Conservation (phyloP, 768 basidiomycete genomes). For the Serpula lacrymans region DNA sequence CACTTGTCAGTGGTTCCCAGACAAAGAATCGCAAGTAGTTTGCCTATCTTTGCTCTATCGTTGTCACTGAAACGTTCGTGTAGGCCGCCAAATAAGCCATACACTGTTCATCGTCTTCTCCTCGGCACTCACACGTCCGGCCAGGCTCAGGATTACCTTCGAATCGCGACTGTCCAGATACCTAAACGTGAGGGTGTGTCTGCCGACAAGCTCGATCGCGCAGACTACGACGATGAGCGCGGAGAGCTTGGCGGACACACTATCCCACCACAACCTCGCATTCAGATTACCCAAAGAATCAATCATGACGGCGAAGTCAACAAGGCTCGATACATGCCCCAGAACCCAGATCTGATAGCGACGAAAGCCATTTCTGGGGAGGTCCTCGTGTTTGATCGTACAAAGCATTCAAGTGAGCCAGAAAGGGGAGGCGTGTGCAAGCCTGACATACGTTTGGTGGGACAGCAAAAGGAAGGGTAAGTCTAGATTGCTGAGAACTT, state of each 20-base stretch:
- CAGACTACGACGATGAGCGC: constrained; percentile 86
- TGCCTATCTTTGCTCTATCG: background rate
- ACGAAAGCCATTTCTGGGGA: constrained; percentile 92
- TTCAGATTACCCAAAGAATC: constrained; percentile 90
- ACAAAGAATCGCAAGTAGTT: constrained; percentile 81
- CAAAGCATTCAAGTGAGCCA: constrained; percentile 93
- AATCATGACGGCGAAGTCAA: constrained; percentile 97
- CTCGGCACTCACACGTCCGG: constrained; percentile 98
- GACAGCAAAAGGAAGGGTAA: constrained; percentile 92
- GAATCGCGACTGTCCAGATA: constrained; percentile 92
- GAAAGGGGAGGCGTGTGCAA: constrained; percentile 79
- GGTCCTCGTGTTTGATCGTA: constrained; percentile 93
- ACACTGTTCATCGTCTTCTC: constrained; percentile 89
- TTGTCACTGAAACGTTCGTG: background rate
- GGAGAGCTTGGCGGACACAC: constrained; percentile 94
- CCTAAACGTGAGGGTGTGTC: constrained; percentile 74
- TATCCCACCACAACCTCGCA: constrained; percentile 78
- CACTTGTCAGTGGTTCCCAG: constrained; percentile 99
- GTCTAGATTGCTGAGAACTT: constrained; percentile 23
- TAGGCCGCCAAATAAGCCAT: constrained; percentile 89
- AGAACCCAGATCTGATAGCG: constrained; percentile 95
- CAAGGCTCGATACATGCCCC: constrained; percentile 97
- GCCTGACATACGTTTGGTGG: constrained; percentile 88
- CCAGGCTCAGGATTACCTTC: constrained; percentile 90
- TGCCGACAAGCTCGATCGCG: constrained; percentile 73